Conservation (phyloP, 2,329 filamentous ascomycete genomes). For the Penicillium brasilianum region DNA sequence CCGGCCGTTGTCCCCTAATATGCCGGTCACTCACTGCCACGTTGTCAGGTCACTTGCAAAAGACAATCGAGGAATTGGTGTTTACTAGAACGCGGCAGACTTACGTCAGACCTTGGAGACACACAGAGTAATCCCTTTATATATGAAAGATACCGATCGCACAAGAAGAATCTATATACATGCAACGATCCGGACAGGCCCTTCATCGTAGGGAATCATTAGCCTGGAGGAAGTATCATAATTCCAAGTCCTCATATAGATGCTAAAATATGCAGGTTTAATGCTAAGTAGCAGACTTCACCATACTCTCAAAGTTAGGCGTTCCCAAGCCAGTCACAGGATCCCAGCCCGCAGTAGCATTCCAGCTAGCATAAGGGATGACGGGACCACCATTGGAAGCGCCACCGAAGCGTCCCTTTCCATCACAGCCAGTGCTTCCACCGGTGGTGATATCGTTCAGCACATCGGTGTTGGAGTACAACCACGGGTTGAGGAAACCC, state of each 20-base stretch:
- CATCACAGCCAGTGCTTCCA: conserved; percentile 54
- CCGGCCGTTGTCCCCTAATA: too few relatives aligned
- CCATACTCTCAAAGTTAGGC: conserved; percentile 38
- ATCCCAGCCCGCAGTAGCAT: conserved; percentile 58
- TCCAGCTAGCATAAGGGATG: conserved; percentile 56
- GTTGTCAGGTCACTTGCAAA: too few relatives aligned
- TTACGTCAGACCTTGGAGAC: not conserved
- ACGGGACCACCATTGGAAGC: conserved; percentile 43
- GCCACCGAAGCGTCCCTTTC: conserved; percentile 49
- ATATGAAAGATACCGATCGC: not conserved
- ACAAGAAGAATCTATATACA: conserved; percentile 1
- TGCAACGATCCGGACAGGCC: not conserved
- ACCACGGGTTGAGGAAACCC: conserved; percentile 66
- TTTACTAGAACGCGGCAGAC: too few relatives aligned
- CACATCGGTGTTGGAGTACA: conserved; percentile 53
- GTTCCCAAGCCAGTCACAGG: conserved; percentile 54
- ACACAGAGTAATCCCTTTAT: not conserved
- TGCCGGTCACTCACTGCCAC: too few relatives aligned
- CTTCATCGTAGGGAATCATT: not conserved
- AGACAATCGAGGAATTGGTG: too few relatives aligned
- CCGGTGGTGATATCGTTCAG: conserved; percentile 57
- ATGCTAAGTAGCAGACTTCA: conserved; percentile 18
- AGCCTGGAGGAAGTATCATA: not conserved
- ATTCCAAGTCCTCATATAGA: too few relatives aligned
- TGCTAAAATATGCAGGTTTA: not conserved